phyloP scores from a whole-genome alignment of 208 protist species.

The Leptomonas pyrrhocoris region DNA sequence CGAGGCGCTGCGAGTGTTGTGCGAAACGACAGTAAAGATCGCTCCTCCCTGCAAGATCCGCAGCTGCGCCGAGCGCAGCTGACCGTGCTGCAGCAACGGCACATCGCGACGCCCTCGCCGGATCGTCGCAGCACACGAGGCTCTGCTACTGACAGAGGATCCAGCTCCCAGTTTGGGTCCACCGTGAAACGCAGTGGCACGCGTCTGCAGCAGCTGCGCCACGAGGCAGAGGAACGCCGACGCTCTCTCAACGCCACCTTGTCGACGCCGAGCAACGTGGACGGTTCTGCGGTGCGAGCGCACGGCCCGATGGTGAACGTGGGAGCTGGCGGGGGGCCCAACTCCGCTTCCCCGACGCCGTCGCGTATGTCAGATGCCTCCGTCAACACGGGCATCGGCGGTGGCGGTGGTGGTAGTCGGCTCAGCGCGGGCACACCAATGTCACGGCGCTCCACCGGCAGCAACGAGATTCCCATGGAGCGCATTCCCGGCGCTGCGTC shows the following conservation, averaged over 20 bases:
- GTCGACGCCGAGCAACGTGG: constrained; percentile 20
- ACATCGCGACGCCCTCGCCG: constrained; percentile 24
- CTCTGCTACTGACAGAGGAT: constrained; percentile 8
- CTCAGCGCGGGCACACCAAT: constrained; percentile 10
- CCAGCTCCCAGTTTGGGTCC: constrained; percentile 17
- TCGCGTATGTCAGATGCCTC: constrained; percentile 31
- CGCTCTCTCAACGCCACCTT: constrained; percentile 14
- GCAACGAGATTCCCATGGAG: constrained; percentile 18
- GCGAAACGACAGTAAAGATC: constrained; percentile 3
- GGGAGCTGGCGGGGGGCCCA: neutral
- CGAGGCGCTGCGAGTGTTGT: constrained; percentile 9
- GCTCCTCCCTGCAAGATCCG: constrained; percentile 22
- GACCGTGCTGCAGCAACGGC: constrained; percentile 26
- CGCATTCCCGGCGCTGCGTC: constrained; percentile 15
- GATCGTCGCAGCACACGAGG: constrained; percentile 15
- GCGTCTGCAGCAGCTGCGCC: constrained; percentile 11
- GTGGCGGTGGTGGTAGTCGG: neutral
- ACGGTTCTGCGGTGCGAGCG: constrained; percentile 1
- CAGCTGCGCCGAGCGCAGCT: constrained; percentile 29
- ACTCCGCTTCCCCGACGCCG: constrained; percentile 25
- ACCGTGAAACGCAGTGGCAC: constrained; percentile 30
- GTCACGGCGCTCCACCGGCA: constrained; percentile 12
- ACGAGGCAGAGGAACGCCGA: constrained; percentile 20
- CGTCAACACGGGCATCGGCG: constrained; percentile 7
- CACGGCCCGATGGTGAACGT: neutral